Evolutionary conservation across 768 basidiomycete genomes (phyloP).

Genomic region (Lyophyllum decastes): DNA sequence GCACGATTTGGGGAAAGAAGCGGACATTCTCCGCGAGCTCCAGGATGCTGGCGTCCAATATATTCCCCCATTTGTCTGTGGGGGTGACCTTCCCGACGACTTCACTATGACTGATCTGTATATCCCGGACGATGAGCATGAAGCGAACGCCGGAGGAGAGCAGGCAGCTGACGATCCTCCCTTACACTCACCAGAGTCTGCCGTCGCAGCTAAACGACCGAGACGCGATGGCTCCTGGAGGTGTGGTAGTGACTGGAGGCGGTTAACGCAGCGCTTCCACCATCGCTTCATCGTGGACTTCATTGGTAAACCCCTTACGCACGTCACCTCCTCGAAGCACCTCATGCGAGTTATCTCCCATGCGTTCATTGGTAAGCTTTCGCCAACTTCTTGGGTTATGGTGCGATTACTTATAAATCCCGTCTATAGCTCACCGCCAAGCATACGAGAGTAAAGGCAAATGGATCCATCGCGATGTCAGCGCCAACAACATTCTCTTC

Average conservation of each 20-base stretch:
- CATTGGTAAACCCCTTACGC: conserved; percentile 13
- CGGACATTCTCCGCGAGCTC: conserved; percentile 18
- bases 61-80: conserved; percentile 26
- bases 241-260: neutral
- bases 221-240: conserved; percentile 9
- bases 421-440: neutral
- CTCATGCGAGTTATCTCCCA: conserved; percentile 20
- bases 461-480: conserved; percentile 14
- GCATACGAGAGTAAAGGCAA: conserved; percentile 3
- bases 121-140: neutral
- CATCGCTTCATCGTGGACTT: conserved; percentile 21
- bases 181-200: too few relatives aligned
- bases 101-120: conserved; percentile 15
- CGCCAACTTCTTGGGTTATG: neutral
- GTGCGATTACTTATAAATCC: neutral
- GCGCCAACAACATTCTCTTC: conserved; percentile 11
- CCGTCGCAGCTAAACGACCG: too few relatives aligned
- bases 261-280: conserved; percentile 15
- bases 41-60: conserved; percentile 12
- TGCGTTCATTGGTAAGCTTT: conserved; percentile 23
- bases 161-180: neutral
- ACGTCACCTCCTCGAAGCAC: conserved; percentile 20
- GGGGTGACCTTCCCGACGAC: conserved; percentile 28
- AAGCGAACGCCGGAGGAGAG: neutral
- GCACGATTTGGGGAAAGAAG: conserved; percentile 15